Evolutionary conservation across 495 filamentous ascomycete genomes (phyloP).

Genomic region (Penicillium soppii): DNA sequence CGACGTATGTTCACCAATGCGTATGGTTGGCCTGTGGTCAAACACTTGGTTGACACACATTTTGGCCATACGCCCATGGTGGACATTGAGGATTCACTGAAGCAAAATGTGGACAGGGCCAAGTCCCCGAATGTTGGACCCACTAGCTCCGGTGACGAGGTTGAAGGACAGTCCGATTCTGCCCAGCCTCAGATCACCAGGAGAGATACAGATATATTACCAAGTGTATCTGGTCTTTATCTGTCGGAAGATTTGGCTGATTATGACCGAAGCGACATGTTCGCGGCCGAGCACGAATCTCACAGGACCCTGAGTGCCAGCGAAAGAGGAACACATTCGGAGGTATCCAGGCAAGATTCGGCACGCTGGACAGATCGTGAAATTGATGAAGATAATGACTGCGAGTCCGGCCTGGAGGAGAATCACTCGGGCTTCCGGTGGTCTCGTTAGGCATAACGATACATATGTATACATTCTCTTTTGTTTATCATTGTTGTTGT

Average conservation of each 20-base stretch:
- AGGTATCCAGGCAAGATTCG: conserved; percentile 31
- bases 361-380: conserved; percentile 41
- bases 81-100: conserved; percentile 56
- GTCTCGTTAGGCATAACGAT: background rate
- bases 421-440: conserved; percentile 24
- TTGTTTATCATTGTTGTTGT: no score
- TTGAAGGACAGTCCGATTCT: conserved; percentile 27
- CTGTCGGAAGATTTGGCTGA: background rate
- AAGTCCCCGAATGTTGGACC: conserved; percentile 37
- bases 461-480: no score
- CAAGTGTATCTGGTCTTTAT: background rate
- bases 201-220: conserved; percentile 2
- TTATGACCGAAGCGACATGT: conserved; percentile 7
- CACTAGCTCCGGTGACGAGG: conserved; percentile 48
- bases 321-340: conserved; percentile 6
- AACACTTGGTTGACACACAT: conserved; percentile 91
- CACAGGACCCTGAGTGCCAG: conserved; percentile 12
- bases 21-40: conserved; percentile 94
- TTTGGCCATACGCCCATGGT: conserved; percentile 70
- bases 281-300: conserved; percentile 10
- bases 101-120: conserved; percentile 50
- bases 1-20: conserved; percentile 95
- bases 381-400: conserved; percentile 35
- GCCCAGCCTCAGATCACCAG: conserved; percentile 6
- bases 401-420: conserved; percentile 23